Evolutionary conservation across 1,284 basidiomycete genomes (phyloP).

Genomic region (Malassezia sp.): DNA sequence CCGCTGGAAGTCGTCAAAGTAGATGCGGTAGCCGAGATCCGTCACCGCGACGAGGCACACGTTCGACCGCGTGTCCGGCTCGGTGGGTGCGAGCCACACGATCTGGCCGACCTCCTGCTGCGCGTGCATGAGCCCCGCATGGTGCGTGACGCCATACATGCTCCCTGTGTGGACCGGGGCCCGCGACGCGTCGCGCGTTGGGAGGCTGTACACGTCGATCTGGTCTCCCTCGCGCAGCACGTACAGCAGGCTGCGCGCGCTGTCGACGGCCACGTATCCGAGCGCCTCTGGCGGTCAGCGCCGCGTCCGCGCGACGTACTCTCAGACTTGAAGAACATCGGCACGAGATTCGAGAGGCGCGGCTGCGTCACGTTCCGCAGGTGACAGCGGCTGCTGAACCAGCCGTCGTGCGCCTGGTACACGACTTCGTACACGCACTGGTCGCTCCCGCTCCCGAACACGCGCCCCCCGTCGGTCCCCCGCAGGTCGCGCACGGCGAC

Average conservation of each 20-base stretch:
- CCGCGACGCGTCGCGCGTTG: constrained; percentile 26
- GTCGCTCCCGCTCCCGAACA: constrained; percentile 79
- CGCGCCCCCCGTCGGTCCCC: constrained; percentile 68
- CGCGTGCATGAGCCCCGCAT: constrained; percentile 35
- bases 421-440: constrained; percentile 83
- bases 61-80: constrained; percentile 22
- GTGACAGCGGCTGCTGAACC: constrained; percentile 70
- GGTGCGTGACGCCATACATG: constrained; percentile 34
- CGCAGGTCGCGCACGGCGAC: constrained; percentile 66
- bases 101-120: constrained; percentile 32
- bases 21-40: constrained; percentile 40
- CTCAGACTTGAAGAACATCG: constrained; percentile 53
- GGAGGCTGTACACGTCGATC: constrained; percentile 39
- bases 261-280: constrained; percentile 31
- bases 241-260: constrained; percentile 33
- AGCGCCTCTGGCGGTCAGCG: no score
- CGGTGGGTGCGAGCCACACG: constrained; percentile 32
- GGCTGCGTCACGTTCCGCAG: constrained; percentile 60
- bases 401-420: constrained; percentile 80
- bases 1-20: constrained; percentile 37
- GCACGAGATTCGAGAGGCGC: constrained; percentile 39
- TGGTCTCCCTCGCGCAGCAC: constrained; percentile 33
- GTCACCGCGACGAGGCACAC: constrained; percentile 40
- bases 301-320: no score
- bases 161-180: constrained; percentile 32